Conservation (phyloP, 148 eudicot species). For the Spergularia bocconei region DNA sequence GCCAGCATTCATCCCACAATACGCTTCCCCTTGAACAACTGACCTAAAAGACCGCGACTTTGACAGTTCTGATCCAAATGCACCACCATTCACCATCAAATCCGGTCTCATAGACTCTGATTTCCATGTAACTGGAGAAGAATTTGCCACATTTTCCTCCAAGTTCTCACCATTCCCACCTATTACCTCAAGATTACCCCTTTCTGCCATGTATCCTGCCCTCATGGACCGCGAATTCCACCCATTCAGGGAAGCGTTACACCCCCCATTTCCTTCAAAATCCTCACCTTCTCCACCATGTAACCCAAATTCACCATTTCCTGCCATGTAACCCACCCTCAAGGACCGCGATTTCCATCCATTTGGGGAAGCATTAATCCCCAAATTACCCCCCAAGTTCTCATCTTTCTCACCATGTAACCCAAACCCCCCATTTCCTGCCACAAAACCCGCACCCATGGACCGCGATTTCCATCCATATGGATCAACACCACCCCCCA, state of each 20-base stretch:
- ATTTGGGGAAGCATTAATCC: slow-evolving; percentile 12
- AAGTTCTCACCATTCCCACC: background rate
- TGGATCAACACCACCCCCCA: slow-evolving; percentile 21
- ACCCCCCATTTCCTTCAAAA: slow-evolving; percentile 44
- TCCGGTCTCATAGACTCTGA: slow-evolving; percentile 32
- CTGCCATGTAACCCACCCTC: slow-evolving; percentile 19
- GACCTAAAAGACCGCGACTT: slow-evolving; percentile 40
- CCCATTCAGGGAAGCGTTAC: slow-evolving; percentile 21
- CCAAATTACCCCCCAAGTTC: slow-evolving; percentile 2
- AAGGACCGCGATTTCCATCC: slow-evolving; percentile 25
- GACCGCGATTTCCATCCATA: slow-evolving; percentile 23
- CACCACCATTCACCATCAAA: slow-evolving; percentile 20
- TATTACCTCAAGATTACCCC: background rate
- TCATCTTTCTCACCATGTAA: slow-evolving; percentile 10
- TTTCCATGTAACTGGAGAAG: background rate
- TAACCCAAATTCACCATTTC: background rate
- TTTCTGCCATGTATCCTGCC: slow-evolving; percentile 17
- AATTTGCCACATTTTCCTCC: background rate
- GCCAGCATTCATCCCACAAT: slow-evolving; percentile 28
- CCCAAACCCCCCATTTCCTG: slow-evolving; percentile 20
- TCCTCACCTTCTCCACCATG: slow-evolving; percentile 33
- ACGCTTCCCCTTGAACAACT: slow-evolving; percentile 22
- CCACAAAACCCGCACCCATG: slow-evolving; percentile 4
- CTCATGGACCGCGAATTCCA: slow-evolving; percentile 16
- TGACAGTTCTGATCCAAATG: slow-evolving; percentile 28